Conservation (phyloP, 2,329 filamentous ascomycete genomes). For the Hypoxylon sp. region DNA sequence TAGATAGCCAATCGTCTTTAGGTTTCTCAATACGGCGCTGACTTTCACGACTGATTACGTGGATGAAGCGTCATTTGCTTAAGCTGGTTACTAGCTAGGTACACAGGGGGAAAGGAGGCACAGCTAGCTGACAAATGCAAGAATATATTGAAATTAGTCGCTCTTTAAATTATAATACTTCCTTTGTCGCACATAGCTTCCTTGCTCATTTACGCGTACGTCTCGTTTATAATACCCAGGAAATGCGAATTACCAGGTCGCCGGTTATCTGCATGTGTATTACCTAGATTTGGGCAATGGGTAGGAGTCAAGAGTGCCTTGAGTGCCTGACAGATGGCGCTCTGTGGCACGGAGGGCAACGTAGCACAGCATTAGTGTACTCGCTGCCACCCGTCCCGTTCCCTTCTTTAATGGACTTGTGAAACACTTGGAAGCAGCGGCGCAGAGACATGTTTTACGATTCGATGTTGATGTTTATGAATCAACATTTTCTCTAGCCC, state of each 20-base stretch:
- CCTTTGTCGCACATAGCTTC: slow-evolving; percentile 1
- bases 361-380: slow-evolving; percentile 29
- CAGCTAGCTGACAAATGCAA: background rate
- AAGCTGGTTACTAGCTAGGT: background rate
- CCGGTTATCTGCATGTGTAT: slow-evolving; percentile 10
- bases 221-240: slow-evolving; percentile 13
- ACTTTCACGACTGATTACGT: background rate
- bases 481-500: background rate
- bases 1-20: background rate
- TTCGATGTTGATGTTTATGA: too few relatives aligned
- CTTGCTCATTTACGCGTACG: background rate
- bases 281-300: slow-evolving; percentile 4
- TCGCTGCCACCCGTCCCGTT: slow-evolving; percentile 13
- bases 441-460: slow-evolving; percentile 13
- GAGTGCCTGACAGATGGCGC: slow-evolving; percentile 1
- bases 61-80: background rate
- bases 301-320: too few relatives aligned
- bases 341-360: background rate
- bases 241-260: slow-evolving; percentile 12
- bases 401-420: slow-evolving; percentile 19
- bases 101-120: background rate
- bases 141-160: background rate
- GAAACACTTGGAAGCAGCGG: slow-evolving; percentile 11
- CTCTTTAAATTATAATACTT: background rate
- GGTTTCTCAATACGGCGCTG: background rate